Percentiles rank a stretch among this genome's conserved stretches.
These are phyloP conservation scores for Suillus spraguei DNA, from an alignment of 768 basidiomycete genomes.

Conservation along the genomic window DNA sequence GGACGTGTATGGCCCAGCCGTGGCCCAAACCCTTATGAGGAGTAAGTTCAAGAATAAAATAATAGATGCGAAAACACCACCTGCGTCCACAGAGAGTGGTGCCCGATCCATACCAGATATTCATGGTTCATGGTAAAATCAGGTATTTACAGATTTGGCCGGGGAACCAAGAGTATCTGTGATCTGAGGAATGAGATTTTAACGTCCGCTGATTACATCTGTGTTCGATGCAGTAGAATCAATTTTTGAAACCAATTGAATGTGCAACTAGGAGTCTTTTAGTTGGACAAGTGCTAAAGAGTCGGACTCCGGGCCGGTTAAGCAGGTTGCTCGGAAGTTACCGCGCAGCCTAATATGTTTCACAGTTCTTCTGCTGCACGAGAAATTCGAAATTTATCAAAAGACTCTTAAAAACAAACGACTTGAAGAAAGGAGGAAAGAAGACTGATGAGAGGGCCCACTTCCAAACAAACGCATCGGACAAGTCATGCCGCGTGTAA, in stretches of 20 bases:
- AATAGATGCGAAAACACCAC: background rate
- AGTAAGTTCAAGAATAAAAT: background rate
- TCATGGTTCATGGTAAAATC: background rate
- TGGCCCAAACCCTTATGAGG: background rate
- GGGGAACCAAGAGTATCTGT: background rate
- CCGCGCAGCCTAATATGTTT: background rate
- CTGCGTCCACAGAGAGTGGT: background rate
- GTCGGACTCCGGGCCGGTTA: background rate
- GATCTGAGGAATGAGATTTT: background rate
- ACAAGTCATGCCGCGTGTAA: background rate
- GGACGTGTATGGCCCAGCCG: background rate
- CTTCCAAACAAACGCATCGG: background rate
- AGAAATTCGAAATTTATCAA: background rate
- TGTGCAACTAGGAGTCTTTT: background rate
- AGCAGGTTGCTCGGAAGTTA: background rate
- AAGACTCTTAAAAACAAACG: background rate
- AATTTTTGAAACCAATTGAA: background rate
- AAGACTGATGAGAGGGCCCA: background rate
- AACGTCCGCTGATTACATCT: background rate
- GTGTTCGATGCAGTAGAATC: background rate
- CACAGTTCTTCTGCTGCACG: background rate
- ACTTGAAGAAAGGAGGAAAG: background rate
- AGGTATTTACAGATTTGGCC: background rate
- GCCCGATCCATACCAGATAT: background rate
- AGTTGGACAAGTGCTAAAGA: background rate